Conservation (phyloP, 768 basidiomycete species). For the Boletus vinaceobasis region DNA sequence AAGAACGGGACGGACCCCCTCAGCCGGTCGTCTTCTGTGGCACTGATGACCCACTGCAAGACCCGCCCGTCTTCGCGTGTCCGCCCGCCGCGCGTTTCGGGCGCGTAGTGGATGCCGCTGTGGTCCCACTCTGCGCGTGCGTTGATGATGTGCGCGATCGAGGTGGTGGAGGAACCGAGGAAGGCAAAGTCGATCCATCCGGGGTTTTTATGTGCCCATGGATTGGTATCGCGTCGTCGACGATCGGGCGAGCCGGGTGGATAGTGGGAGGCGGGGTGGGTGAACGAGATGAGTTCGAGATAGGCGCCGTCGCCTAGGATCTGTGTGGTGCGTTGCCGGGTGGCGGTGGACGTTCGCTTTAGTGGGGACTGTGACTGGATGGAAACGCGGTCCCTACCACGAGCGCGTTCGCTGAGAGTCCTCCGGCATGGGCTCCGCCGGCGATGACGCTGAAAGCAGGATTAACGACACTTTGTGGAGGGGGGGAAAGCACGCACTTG, state of each 20-base stretch:
- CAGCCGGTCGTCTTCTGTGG: slow-evolving; percentile 27
- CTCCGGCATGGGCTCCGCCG: slow-evolving; percentile 64
- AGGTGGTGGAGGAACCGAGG: slow-evolving; percentile 47
- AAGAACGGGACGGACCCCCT: slow-evolving; percentile 59
- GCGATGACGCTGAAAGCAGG: slow-evolving; percentile 49
- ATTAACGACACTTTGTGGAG: not conserved
- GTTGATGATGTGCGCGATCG: slow-evolving; percentile 55
- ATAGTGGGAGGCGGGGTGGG: slow-evolving; percentile 50
- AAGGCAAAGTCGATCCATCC: slow-evolving; percentile 72
- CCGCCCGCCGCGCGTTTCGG: slow-evolving; percentile 53
- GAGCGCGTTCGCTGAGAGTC: slow-evolving; percentile 61
- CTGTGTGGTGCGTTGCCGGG: not conserved
- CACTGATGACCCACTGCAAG: slow-evolving; percentile 57
- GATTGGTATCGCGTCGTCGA: slow-evolving; percentile 40
- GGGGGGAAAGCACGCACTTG: slow-evolving; percentile 40
- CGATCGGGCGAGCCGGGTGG: slow-evolving; percentile 48
- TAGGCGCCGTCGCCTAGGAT: slow-evolving; percentile 49
- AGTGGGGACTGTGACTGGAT: not conserved
- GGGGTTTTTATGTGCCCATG: slow-evolving; percentile 51
- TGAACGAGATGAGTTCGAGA: slow-evolving; percentile 69
- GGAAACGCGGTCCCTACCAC: slow-evolving; percentile 40
- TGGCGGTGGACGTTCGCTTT: not conserved
- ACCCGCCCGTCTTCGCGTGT: slow-evolving; percentile 51
- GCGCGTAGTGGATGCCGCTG: slow-evolving; percentile 39
- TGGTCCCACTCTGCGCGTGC: slow-evolving; percentile 41